Evolutionary conservation across 441 rosid genomes (phyloP).

Genomic region (Adansonia grandidieri): DNA sequence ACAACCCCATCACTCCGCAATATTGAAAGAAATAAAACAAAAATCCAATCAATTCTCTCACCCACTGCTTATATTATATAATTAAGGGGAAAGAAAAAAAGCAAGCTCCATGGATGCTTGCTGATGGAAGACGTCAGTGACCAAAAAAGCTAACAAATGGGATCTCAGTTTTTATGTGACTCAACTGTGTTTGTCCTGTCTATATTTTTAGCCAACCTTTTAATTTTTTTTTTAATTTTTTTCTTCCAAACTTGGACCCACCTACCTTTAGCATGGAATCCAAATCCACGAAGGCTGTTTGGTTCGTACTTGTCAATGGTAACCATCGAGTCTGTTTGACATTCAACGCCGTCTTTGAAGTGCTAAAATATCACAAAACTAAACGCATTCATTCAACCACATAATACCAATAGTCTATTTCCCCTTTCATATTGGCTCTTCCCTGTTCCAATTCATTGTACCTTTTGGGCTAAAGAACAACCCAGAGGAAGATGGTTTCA

Average conservation of each 20-base stretch:
- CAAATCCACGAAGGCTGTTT: not conserved
- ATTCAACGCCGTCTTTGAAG: not conserved
- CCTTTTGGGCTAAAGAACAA: not conserved
- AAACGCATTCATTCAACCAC: not conserved
- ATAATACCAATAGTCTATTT: not conserved
- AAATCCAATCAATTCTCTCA: no score
- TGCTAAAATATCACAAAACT: not conserved
- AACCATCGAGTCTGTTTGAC: not conserved
- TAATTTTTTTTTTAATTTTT: no score
- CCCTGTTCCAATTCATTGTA: not conserved
- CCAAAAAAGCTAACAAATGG: not conserved
- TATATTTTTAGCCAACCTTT: no score
- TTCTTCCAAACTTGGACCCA: not conserved
- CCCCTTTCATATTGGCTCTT: not conserved
- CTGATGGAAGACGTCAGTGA: not conserved
- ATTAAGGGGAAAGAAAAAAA: not conserved
- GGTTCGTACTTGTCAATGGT: not conserved
- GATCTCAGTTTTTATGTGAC: not conserved
- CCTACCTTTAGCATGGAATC: not conserved
- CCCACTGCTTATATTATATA: no score
- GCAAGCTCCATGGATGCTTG: not conserved
- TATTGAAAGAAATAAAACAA: no score
- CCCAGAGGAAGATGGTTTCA: conserved; percentile 24
- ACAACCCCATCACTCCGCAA: no score
- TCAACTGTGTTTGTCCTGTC: no score